These are phyloP conservation scores for Calocera viscosa DNA, from an alignment of 768 basidiomycete genomes.

Conservation along the genomic window DNA sequence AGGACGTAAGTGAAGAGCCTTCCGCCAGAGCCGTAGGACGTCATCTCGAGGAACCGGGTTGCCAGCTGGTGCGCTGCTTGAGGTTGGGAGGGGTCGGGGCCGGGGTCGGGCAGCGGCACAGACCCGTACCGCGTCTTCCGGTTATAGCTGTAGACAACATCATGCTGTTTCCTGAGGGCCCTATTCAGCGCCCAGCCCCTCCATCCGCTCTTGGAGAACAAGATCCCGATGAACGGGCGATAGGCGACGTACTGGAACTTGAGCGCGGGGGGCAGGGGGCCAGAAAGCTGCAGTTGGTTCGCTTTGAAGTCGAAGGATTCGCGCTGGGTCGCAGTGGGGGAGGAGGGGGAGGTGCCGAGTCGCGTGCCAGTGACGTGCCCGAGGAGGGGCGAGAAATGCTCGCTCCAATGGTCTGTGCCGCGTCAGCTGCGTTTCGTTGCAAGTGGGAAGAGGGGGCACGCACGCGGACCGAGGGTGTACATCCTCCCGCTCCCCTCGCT, in stretches of 20 bases:
- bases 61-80: slow-evolving; percentile 21
- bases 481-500: slow-evolving; percentile 25
- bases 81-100: background rate
- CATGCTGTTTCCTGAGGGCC: slow-evolving; percentile 33
- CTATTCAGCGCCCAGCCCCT: slow-evolving; percentile 31
- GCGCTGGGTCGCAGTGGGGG: slow-evolving; percentile 21
- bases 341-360: slow-evolving; percentile 12
- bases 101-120: slow-evolving; percentile 16
- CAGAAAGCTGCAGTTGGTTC: slow-evolving; percentile 34
- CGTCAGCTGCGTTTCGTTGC: no score
- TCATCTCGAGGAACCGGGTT: slow-evolving; percentile 33
- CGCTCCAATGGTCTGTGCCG: slow-evolving; percentile 9
- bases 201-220: slow-evolving; percentile 32
- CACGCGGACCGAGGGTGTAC: slow-evolving; percentile 34
- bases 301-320: slow-evolving; percentile 29
- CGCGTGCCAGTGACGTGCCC: slow-evolving; percentile 25
- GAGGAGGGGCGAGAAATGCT: slow-evolving; percentile 37
- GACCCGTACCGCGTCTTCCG: slow-evolving; percentile 30
- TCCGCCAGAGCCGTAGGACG: slow-evolving; percentile 32
- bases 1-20: slow-evolving; percentile 38
- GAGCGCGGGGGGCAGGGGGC: slow-evolving; percentile 33
- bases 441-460: no score
- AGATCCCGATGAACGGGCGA: slow-evolving; percentile 31
- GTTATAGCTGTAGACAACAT: slow-evolving; percentile 31
- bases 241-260: slow-evolving; percentile 32